Evolutionary conservation across 306 rosid species (phyloP).

Genomic region (Hippophae gyantsensis): DNA sequence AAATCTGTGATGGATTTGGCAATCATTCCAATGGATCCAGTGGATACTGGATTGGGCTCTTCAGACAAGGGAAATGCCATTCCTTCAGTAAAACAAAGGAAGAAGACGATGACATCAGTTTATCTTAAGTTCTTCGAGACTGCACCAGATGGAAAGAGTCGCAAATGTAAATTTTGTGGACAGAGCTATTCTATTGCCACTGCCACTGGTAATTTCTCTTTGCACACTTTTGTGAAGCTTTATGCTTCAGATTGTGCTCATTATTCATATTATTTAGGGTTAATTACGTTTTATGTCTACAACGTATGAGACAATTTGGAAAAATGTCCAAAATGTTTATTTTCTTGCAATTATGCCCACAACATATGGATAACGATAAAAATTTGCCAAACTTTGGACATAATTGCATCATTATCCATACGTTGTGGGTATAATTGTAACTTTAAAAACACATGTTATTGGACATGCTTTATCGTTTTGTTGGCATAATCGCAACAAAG

Average conservation of each 20-base stretch:
- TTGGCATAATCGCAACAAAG: no score
- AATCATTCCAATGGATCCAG: conserved; percentile 53
- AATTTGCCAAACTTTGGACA: no score
- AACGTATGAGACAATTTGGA: no score
- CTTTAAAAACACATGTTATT: no score
- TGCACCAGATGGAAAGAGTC: conserved; percentile 71
- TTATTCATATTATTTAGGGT: not conserved
- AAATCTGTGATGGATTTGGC: conserved; percentile 68
- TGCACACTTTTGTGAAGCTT: not conserved
- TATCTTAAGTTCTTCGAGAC: conserved; percentile 91
- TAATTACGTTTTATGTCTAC: not conserved
- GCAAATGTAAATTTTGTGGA: conserved; percentile 94
- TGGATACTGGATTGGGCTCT: conserved; percentile 50
- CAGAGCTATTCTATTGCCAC: conserved; percentile 89
- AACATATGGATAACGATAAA: no score
- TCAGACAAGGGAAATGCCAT: conserved; percentile 55
- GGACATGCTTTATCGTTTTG: no score
- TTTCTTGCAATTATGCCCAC: no score
- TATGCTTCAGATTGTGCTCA: conserved; percentile 8
- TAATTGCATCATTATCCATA: no score
- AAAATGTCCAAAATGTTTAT: no score
- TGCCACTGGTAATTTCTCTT: conserved; percentile 60
- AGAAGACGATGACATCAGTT: conserved; percentile 96
- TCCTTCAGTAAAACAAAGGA: conserved; percentile 57
- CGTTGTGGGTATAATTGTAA: no score